A percentile compares a stretch with the other conserved stretches of the same genome.
Evolutionary conservation across 2,329 filamentous ascomycete species (phyloP).

Genomic region (Talaromyces piceae): DNA sequence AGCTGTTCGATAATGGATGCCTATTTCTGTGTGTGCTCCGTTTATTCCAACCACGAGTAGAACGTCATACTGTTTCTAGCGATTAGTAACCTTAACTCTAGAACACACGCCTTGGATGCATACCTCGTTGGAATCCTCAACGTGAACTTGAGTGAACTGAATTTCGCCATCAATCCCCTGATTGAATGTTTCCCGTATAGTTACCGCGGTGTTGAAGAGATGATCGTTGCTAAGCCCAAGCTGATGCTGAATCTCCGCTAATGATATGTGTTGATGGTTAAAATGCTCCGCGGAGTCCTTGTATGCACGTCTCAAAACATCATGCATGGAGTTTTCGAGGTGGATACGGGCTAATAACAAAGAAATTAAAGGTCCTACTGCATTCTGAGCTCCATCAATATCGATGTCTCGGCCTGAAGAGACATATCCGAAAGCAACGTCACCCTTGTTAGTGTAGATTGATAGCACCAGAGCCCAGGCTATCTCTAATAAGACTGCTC

Average conservation of each 20-base stretch:
- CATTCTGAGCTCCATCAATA: constrained; percentile 26
- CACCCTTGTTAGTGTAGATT: constrained; percentile 27
- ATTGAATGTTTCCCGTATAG: not conserved
- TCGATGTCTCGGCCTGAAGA: constrained; percentile 32
- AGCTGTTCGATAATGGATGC: not conserved
- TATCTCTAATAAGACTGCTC: constrained; percentile 28
- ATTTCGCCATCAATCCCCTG: not conserved
- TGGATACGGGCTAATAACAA: constrained; percentile 13
- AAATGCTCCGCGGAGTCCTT: not conserved
- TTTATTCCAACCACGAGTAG: not conserved
- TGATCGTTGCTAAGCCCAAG: not conserved
- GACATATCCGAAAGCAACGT: constrained; percentile 36
- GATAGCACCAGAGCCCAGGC: constrained; percentile 34
- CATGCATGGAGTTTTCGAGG: not conserved
- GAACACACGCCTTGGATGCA: not conserved
- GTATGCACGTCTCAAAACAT: not conserved
- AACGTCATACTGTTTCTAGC: not conserved
- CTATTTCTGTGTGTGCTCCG: not conserved
- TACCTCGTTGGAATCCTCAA: not conserved
- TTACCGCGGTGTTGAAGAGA: constrained; percentile 2
- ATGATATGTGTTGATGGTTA: not conserved
- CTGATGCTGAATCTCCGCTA: constrained; percentile 4
- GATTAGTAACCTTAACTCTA: not conserved
- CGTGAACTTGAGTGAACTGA: not conserved
- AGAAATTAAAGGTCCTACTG: constrained; percentile 29